Conservation (phyloP, 2,329 filamentous ascomycete genomes). For the Talaromyces atroroseus region DNA sequence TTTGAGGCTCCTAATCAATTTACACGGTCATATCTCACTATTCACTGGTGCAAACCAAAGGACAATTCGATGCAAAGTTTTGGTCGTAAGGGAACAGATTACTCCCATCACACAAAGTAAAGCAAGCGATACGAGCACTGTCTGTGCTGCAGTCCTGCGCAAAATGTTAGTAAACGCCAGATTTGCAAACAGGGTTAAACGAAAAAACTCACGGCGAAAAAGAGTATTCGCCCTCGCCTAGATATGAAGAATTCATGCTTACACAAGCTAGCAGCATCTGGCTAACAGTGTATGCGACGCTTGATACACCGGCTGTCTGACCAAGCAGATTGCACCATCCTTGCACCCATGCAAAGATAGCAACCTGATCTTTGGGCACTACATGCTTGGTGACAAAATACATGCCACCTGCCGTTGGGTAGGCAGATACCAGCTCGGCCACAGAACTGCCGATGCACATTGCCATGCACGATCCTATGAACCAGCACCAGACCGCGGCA, state of each 20-base stretch:
- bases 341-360: constrained; percentile 60
- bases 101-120: constrained; percentile 52
- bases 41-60: constrained; percentile 64
- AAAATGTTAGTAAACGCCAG: constrained; percentile 2
- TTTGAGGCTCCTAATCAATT: not conserved
- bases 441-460: constrained; percentile 61
- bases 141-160: constrained; percentile 51
- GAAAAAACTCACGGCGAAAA: constrained; percentile 50
- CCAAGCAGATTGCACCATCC: constrained; percentile 64
- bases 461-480: constrained; percentile 59
- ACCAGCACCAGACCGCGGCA: constrained; percentile 62
- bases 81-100: constrained; percentile 60
- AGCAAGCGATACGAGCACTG: constrained; percentile 53
- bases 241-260: constrained; percentile 55
- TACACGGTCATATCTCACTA: constrained; percentile 33
- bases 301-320: constrained; percentile 59
- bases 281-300: constrained; percentile 57
- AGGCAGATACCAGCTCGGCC: constrained; percentile 61
- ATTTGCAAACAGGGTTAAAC: constrained; percentile 7
- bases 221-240: constrained; percentile 43
- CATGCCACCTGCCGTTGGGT: constrained; percentile 63
- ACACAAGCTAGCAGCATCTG: constrained; percentile 59
- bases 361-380: constrained; percentile 55
- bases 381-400: constrained; percentile 64
- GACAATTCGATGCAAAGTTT: constrained; percentile 54